Evolutionary conservation across 371 early-diverging fungal genomes (phyloP), one percentile per base, ranked within the genome.

Genomic region (Rhizopus sp.): DNA sequence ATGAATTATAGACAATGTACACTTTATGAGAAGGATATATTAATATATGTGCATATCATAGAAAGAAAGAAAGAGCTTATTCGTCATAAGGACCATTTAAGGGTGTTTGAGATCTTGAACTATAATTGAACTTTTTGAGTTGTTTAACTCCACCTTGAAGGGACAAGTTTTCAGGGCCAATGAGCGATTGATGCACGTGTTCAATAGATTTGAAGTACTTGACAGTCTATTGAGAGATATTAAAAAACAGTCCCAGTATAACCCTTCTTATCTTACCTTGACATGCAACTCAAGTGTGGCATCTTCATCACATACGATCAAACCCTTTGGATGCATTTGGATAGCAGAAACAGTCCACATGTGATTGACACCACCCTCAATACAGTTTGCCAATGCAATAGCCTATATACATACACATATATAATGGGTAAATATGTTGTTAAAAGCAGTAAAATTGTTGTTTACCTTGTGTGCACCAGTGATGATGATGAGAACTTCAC

Each of bases 191-290:
- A 52, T 93, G 92, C 13, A 93, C 93, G 75, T 91, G 88, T 67
- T 93, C 94, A 63, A 93, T 93, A 50, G 87, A 87, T 75, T 91
- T 92, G 78, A 92, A 93, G 75, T 93, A 92, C 71, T 90, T 89
- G 62, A 93, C 93, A 32, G 93, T 93, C 82, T 73, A 40, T 12
- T 8, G 16, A 35, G 5, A 41, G 5, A 13, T 12, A 15, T 13
- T 41, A 13, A 15, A 4, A 37, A 44, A 32, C 34, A 31, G 29
- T 54, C 10, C 12, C 33, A 32, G 37, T 51, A 9, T 38, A 34
- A 45, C 16, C 33, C 7, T 30, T 31, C 42, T n/a, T 59, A 38
- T 15, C 33, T 45, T 63, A 64, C 64, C 63, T 91, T 92, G 60
- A 92, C 92, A 50, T 92, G 91, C 42, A 92, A 78, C 64, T 92